These are phyloP conservation scores for Saccharomycopsis lassenensis DNA, from an alignment of 805 yeast genomes.

Conservation along the genomic window DNA sequence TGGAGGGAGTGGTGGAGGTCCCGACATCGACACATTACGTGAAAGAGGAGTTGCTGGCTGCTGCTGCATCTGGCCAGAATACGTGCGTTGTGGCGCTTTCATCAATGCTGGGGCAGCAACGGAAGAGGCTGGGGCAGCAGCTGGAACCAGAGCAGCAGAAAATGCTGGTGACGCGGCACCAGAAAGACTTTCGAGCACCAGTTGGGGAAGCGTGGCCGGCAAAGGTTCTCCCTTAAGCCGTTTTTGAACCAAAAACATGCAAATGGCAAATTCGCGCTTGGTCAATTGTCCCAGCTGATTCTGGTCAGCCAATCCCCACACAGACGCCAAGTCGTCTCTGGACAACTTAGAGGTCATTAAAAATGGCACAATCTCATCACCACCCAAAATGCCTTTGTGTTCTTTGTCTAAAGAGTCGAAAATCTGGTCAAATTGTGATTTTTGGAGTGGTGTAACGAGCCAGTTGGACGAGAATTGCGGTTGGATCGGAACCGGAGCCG, in stretches of 20 bases:
- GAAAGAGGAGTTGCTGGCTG: too few relatives aligned
- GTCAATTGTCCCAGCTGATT: constrained; percentile 77
- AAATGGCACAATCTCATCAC: constrained; percentile 79
- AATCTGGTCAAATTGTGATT: constrained; percentile 66
- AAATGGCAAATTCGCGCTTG: constrained; percentile 78
- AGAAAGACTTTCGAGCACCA: constrained; percentile 33
- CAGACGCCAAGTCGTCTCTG: constrained; percentile 74
- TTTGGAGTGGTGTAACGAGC: constrained; percentile 58
- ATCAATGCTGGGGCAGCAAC: constrained; percentile 11
- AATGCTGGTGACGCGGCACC: constrained; percentile 19
- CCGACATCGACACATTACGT: too few relatives aligned
- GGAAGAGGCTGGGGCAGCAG: constrained; percentile 12
- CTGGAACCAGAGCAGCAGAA: constrained; percentile 15
- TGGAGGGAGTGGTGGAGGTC: constrained; percentile 18
- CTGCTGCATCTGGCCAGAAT: too few relatives aligned
- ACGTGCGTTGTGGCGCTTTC: constrained; percentile 11
- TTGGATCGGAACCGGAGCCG: constrained; percentile 10
- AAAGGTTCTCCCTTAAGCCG: constrained; percentile 65
- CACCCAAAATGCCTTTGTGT: constrained; percentile 50
- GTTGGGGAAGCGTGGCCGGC: constrained; percentile 69
- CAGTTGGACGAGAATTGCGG: constrained; percentile 35
- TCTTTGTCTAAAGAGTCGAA: constrained; percentile 69
- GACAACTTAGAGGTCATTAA: constrained; percentile 78
- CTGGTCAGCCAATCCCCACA: constrained; percentile 93
- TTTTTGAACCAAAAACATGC: constrained; percentile 86